Evolutionary conservation across 208 protist species (phyloP).

Genomic region (Eutreptiella sp.): DNA sequence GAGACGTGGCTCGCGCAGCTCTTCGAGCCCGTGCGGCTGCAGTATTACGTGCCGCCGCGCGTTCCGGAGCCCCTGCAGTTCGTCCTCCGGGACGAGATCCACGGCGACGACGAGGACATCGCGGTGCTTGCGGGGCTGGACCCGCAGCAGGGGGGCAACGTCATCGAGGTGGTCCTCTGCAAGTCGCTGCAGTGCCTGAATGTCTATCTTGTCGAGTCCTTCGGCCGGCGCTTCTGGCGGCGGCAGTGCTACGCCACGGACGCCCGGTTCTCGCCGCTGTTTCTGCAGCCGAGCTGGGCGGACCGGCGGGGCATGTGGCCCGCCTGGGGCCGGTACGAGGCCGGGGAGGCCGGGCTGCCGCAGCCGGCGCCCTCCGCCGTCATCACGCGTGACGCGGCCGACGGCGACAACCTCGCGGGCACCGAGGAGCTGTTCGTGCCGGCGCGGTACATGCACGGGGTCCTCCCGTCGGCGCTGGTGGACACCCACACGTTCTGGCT

Average conservation of each 20-base stretch:
- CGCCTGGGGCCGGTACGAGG: conserved; percentile 8
- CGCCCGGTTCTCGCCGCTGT: background rate
- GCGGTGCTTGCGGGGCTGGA: background rate
- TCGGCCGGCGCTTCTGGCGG: background rate
- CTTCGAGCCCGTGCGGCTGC: too few species aligned
- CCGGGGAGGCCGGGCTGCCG: background rate
- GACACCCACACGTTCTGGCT: conserved; percentile 32
- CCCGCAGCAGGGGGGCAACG: background rate
- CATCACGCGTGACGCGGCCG: conserved; percentile 21
- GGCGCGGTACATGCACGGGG: conserved; percentile 5
- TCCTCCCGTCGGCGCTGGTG: conserved; percentile 28
- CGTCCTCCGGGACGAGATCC: background rate
- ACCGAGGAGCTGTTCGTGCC: conserved; percentile 24
- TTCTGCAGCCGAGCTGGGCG: conserved; percentile 1
- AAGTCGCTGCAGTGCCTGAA: background rate
- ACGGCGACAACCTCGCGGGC: conserved; percentile 14
- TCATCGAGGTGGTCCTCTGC: background rate
- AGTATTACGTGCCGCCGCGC: too few species aligned
- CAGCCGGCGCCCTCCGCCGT: background rate
- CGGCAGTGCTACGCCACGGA: background rate
- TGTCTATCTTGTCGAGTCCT: background rate
- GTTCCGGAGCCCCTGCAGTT: background rate
- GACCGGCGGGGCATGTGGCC: conserved; percentile 12
- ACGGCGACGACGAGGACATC: background rate
- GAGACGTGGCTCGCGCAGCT: too few species aligned